Conservation (phyloP, 2,329 filamentous ascomycete species). For the Trichoderma oligosporum region DNA sequence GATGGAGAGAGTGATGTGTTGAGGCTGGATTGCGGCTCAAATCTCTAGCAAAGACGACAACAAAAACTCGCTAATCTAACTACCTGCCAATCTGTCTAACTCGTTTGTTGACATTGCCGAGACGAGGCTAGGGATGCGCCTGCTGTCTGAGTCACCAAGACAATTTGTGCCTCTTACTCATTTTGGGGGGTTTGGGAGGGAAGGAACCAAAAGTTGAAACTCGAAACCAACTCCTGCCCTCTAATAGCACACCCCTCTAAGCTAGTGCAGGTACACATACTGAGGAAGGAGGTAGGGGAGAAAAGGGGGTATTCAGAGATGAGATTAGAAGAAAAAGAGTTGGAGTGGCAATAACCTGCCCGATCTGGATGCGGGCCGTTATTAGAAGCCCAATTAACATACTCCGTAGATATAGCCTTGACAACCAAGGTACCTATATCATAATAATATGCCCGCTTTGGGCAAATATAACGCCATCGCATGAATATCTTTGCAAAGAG, state of each 20-base stretch:
- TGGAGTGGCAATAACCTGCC: neutral
- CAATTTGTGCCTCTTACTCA: neutral
- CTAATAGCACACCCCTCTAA: neutral
- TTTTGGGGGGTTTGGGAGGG: neutral
- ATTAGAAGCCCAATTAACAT: neutral
- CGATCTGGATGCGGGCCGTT: neutral
- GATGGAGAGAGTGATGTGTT: neutral
- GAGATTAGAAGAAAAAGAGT: too few relatives aligned
- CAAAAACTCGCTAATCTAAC: too few relatives aligned
- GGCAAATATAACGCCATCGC: neutral
- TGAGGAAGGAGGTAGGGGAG: neutral
- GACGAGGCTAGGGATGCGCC: neutral
- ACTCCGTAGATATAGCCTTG: neutral
- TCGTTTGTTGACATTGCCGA: conserved; percentile 3
- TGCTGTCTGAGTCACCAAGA: neutral
- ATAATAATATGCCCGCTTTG: conserved; percentile 11
- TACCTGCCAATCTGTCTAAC: neutral
- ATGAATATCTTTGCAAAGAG: neutral
- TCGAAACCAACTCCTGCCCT: neutral
- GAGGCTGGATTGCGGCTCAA: neutral
- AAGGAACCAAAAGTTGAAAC: neutral
- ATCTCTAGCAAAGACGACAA: neutral
- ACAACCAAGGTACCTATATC: neutral
- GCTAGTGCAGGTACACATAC: neutral
- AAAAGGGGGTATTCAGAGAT: conserved; percentile 9